phyloP scores from a whole-genome alignment of 2,329 filamentous ascomycete genomes.

The Tetracladium maxilliforme region DNA sequence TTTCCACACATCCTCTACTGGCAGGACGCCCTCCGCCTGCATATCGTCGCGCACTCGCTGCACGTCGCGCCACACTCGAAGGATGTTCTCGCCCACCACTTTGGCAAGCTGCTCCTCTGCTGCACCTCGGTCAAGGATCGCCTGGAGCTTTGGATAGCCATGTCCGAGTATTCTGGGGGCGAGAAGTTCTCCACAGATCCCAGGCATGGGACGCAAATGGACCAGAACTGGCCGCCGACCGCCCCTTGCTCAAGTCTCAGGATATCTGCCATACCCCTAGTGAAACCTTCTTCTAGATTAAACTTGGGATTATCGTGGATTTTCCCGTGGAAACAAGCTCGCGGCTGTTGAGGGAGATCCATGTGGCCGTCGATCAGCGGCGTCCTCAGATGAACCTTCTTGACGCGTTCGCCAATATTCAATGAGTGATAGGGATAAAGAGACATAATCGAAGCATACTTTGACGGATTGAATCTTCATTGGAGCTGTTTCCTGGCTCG shows the following conservation, averaged over 20 bases:
- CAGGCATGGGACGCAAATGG: conserved; percentile 7
- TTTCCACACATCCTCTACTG: conserved; percentile 19
- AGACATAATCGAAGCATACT: too few relatives aligned
- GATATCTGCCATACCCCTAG: conserved; percentile 17
- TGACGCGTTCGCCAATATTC: conserved; percentile 14
- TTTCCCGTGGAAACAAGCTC: conserved; percentile 13
- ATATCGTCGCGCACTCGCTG: conserved; percentile 11
- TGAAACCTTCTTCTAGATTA: conserved; percentile 14
- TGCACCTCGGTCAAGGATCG: conserved; percentile 20
- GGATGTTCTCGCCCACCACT: conserved; percentile 20
- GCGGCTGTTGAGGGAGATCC: conserved; percentile 14
- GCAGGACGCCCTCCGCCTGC: conserved; percentile 13
- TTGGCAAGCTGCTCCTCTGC: conserved; percentile 20
- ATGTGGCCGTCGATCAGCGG: conserved; percentile 20
- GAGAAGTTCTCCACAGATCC: conserved; percentile 12
- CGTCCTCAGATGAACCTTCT: conserved; percentile 11
- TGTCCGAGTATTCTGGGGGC: conserved; percentile 9
- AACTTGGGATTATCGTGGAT: conserved; percentile 17
- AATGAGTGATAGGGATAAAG: conserved; percentile 8
- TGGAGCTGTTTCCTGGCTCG: too few relatives aligned
- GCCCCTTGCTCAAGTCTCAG: conserved; percentile 8
- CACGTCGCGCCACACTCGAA: conserved; percentile 16
- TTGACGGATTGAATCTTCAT: too few relatives aligned
- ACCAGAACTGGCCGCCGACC: conserved; percentile 14
- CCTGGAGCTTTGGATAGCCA: conserved; percentile 18